Evolutionary conservation across 371 early-diverging fungal genomes (phyloP).

Genomic region (Capillidium heterosporum): DNA sequence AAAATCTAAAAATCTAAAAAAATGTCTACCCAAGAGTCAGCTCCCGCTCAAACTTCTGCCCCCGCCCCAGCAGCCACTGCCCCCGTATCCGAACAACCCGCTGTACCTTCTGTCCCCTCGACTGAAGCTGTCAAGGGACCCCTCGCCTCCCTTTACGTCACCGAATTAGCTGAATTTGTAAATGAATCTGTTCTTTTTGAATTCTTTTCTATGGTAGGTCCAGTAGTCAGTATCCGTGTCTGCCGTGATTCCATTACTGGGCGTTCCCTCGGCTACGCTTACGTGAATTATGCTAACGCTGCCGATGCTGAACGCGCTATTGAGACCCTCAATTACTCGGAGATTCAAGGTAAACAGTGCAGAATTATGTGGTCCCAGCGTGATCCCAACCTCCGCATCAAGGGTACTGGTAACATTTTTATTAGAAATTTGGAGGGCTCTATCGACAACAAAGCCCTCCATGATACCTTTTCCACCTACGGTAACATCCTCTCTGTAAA

Average conservation of each 20-base stretch:
- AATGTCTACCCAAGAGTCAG: neutral
- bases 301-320: constrained; percentile 82
- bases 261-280: constrained; percentile 92
- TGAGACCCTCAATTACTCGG: constrained; percentile 85
- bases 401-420: constrained; percentile 94
- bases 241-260: constrained; percentile 96
- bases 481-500: constrained; percentile 98
- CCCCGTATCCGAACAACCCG: constrained; percentile 16
- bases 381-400: constrained; percentile 86
- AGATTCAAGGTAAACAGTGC: constrained; percentile 84
- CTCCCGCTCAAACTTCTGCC: neutral
- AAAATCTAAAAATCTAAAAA: neutral
- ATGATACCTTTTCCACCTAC: constrained; percentile 98
- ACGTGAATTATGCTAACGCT: constrained; percentile 86
- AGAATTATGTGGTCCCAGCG: constrained; percentile 99
- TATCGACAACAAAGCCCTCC: constrained; percentile 95
- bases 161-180: constrained; percentile 82
- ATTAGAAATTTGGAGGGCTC: constrained; percentile 97
- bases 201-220: constrained; percentile 87
- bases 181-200: constrained; percentile 95
- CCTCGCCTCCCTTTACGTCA: constrained; percentile 64
- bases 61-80: constrained; percentile 13
- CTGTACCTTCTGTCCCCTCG: constrained; percentile 25
- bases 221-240: constrained; percentile 93
- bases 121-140: neutral